Evolutionary conservation across 345 rosid species (phyloP).

Genomic region (Litchi chinensis): DNA sequence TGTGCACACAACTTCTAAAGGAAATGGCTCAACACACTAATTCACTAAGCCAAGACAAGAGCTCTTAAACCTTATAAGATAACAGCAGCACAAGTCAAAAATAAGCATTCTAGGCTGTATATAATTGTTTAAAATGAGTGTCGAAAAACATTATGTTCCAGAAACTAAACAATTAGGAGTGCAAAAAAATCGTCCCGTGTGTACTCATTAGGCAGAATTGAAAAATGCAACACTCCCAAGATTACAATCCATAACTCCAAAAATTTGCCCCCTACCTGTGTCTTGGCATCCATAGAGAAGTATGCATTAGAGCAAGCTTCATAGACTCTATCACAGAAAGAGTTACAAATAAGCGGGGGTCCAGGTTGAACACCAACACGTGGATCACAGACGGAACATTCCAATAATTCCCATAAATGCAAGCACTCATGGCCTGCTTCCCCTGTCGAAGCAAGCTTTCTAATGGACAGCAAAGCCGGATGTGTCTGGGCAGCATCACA

Average conservation of each 20-base stretch:
- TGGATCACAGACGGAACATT: conserved; percentile 97
- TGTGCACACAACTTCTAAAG: background rate
- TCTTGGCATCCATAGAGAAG: conserved; percentile 77
- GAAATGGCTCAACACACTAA: background rate
- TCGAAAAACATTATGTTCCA: background rate
- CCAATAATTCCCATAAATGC: conserved; percentile 82
- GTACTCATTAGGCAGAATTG: background rate
- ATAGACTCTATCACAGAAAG: conserved; percentile 76
- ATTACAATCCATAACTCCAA: background rate
- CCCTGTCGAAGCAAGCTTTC: conserved; percentile 81
- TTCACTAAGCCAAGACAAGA: conserved; percentile 8
- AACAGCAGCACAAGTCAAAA: conserved; percentile 14
- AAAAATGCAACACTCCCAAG: background rate
- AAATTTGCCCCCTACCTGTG: conserved; percentile 43
- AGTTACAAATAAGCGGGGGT: conserved; percentile 75
- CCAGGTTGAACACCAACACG: conserved; percentile 80
- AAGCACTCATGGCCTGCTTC: conserved; percentile 81
- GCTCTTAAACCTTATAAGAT: conserved; percentile 4
- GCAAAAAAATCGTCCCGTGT: background rate
- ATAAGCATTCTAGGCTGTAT: background rate
- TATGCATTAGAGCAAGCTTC: conserved; percentile 81
- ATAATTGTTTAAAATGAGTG: background rate
- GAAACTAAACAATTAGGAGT: background rate
- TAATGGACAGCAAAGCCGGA: conserved; percentile 74
- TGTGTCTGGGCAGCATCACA: conserved; percentile 82